Conservation (phyloP, 495 filamentous ascomycete species). For the Daldinia concentrica region DNA sequence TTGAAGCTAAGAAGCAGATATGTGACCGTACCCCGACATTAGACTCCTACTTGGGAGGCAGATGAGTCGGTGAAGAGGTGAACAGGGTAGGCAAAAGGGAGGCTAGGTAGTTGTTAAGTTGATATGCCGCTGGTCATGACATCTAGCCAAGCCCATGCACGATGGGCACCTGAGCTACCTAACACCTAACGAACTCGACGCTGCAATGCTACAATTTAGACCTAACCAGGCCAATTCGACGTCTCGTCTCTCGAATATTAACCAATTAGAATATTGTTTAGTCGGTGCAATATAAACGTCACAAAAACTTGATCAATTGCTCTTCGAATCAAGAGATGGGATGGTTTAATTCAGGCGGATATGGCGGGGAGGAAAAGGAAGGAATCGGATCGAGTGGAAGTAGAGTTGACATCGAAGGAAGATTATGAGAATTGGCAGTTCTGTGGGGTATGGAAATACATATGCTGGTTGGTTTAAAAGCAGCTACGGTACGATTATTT, state of each 20-base stretch:
- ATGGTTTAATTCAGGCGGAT: constrained; percentile 34
- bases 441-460: constrained; percentile 18
- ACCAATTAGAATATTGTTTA: constrained; percentile 19
- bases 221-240: constrained; percentile 7
- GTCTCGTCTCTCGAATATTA: constrained; percentile 7
- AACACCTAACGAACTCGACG: constrained; percentile 22
- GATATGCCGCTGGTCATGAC: constrained; percentile 28
- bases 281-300: constrained; percentile 23
- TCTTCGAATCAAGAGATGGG: constrained; percentile 23
- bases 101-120: constrained; percentile 19
- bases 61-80: constrained; percentile 29
- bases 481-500: not conserved
- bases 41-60: constrained; percentile 31
- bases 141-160: constrained; percentile 32
- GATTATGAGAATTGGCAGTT: constrained; percentile 19
- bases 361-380: constrained; percentile 36
- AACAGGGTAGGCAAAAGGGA: constrained; percentile 39
- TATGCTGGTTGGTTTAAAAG: constrained; percentile 4
- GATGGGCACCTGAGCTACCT: constrained; percentile 15
- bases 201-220: constrained; percentile 6
- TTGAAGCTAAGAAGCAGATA: constrained; percentile 7
- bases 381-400: constrained; percentile 42
- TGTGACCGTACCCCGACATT: constrained; percentile 31
- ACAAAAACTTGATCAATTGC: constrained; percentile 27
- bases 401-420: constrained; percentile 35